Evolutionary conservation across 805 yeast genomes (phyloP).

Genomic region (Ogataea allantospora): DNA sequence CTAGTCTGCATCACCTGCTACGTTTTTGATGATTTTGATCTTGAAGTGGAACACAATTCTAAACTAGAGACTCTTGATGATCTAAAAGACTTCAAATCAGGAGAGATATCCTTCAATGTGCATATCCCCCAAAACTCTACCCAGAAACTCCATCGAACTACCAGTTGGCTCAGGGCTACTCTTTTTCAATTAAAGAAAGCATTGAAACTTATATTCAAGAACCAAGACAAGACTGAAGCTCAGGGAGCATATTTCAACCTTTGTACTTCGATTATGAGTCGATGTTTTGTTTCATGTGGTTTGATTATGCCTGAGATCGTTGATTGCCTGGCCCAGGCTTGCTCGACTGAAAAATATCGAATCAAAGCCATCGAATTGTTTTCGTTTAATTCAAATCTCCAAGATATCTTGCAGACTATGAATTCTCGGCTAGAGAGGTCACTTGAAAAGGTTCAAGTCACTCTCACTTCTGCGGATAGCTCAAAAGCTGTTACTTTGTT

Average conservation of each 20-base stretch:
- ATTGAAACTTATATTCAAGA: conserved; percentile 34
- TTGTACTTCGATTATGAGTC: conserved; percentile 29
- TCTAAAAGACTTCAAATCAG: conserved; percentile 5
- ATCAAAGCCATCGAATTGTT: conserved; percentile 17
- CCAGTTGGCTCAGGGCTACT: conserved; percentile 56
- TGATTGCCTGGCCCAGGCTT: conserved; percentile 28
- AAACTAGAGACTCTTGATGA: conserved; percentile 15
- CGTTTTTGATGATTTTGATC: conserved; percentile 43
- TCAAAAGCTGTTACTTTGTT: conserved; percentile 17
- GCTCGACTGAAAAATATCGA: conserved; percentile 17
- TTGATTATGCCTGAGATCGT: conserved; percentile 37
- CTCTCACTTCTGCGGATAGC: conserved; percentile 29
- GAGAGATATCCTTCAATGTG: conserved; percentile 12
- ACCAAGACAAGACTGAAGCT: conserved; percentile 29
- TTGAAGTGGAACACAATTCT: conserved; percentile 24
- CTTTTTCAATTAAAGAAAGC: conserved; percentile 49
- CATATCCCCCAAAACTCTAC: conserved; percentile 16
- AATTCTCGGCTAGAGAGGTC: conserved; percentile 14
- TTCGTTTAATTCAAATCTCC: conserved; percentile 12
- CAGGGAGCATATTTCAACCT: conserved; percentile 33
- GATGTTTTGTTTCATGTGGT: conserved; percentile 37
- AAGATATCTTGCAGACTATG: conserved; percentile 8
- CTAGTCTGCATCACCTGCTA: conserved; percentile 31
- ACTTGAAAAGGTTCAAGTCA: conserved; percentile 18
- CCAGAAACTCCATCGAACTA: conserved; percentile 37